Percentiles rank a stretch among this genome's conserved stretches.
phyloP scores from a whole-genome alignment of 192 early-diverging fungal genomes.

The Entomortierella beljakovae region DNA sequence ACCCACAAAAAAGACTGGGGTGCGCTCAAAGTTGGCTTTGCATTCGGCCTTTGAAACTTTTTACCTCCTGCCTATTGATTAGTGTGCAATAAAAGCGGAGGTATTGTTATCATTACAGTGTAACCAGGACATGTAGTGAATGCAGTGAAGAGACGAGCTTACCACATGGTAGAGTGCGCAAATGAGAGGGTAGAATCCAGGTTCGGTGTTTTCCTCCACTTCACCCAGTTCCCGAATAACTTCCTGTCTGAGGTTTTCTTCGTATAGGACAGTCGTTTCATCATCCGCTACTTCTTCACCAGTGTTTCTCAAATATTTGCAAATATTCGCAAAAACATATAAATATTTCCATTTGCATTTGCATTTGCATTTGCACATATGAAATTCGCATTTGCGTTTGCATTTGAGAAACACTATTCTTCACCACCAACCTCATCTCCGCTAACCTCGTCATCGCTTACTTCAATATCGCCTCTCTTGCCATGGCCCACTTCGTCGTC shows the following conservation, averaged over 20 bases:
- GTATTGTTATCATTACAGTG: too few relatives aligned
- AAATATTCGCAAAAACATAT: too few relatives aligned
- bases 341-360: too few relatives aligned
- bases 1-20: slow-evolving; percentile 27
- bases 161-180: slow-evolving; percentile 19
- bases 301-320: too few relatives aligned
- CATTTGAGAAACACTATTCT: too few relatives aligned
- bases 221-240: slow-evolving; percentile 11
- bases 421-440: too few relatives aligned
- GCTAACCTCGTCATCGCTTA: too few relatives aligned
- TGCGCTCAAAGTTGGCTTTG: slow-evolving; percentile 11
- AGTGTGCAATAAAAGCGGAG: slow-evolving; percentile 1
- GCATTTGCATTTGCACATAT: too few relatives aligned
- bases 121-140: too few relatives aligned
- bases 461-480: too few relatives aligned
- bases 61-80: slow-evolving; percentile 12
- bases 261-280: slow-evolving; percentile 8
- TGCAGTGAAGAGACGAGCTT: slow-evolving; percentile 23
- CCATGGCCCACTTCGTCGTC: too few relatives aligned
- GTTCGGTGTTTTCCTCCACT: slow-evolving; percentile 17
- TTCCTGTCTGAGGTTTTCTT: slow-evolving; percentile 10
- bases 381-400: too few relatives aligned
- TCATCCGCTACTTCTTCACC: slow-evolving; percentile 16
- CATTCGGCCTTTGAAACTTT: slow-evolving; percentile 16
- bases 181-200: slow-evolving; percentile 31